These are phyloP conservation scores for Phytophthora sp. DNA, from an alignment of 352 stramenopile genomes.

Conservation along the genomic window DNA sequence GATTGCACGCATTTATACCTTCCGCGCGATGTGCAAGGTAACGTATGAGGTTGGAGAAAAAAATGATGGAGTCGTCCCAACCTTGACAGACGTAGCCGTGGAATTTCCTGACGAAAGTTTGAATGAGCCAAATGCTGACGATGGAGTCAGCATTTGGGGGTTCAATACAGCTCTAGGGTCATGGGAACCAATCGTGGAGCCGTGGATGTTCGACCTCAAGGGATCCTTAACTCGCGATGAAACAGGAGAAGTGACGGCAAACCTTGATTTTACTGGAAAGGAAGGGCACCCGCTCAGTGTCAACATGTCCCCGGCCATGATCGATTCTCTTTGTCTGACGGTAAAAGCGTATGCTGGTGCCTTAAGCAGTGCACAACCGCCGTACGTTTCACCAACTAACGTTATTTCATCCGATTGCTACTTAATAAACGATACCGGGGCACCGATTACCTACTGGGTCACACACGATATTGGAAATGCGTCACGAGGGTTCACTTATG, in stretches of 20 bases:
- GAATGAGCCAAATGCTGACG: conserved; percentile 57
- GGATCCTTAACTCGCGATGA: conserved; percentile 45
- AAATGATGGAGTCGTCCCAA: conserved; percentile 23
- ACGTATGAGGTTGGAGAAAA: conserved; percentile 43
- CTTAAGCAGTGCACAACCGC: conserved; percentile 4
- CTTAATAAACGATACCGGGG: conserved; percentile 73
- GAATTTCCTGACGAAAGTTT: conserved; percentile 68
- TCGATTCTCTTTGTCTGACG: conserved; percentile 68
- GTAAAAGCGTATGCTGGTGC: conserved; percentile 66
- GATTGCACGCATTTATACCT: conserved; percentile 67
- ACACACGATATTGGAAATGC: conserved; percentile 51
- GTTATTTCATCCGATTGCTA: conserved; percentile 86
- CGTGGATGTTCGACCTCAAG: conserved; percentile 70
- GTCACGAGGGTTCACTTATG: conserved; percentile 67
- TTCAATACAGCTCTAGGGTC: conserved; percentile 79
- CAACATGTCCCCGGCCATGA: conserved; percentile 71
- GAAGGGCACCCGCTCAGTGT: conserved; percentile 66
- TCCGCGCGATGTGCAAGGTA: conserved; percentile 71
- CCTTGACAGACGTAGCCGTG: conserved; percentile 43
- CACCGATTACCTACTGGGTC: conserved; percentile 70
- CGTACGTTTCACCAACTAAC: conserved; percentile 57
- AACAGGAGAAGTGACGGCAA: conserved; percentile 57
- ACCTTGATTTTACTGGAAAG: conserved; percentile 58
- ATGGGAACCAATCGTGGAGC: conserved; percentile 82
- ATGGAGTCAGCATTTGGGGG: conserved; percentile 78